Base-by-base conservation (phyloP, 176 grass and related monocot genomes). In the Oryza coarctata region DNA sequence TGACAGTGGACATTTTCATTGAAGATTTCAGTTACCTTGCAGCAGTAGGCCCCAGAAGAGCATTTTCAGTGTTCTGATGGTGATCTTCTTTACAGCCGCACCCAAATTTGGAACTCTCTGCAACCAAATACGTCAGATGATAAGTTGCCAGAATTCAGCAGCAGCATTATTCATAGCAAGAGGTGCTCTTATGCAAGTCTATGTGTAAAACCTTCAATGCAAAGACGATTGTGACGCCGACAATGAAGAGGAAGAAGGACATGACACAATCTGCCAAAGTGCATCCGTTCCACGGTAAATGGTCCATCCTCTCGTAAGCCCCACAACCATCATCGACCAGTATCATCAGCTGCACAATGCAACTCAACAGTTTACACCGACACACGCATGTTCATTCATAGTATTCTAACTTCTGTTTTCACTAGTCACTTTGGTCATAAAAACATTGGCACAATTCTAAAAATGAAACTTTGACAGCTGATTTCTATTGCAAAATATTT, bases 171-270 rank as follows among this genome's bases (percentile, higher is more conserved):
- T 44, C 13, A 30, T 3, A 44, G 17, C 9, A 84, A 68, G 31
- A 55, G 32, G 31, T 57, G 27, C 40, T 33, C 67, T 26, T 70
- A 7, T 58, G 34, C 43, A n/a, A 38, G 10, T 45, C 12, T 29
- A 1, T 9, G 18, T 62, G n/a, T n/a, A n/a, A 8, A 10, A 95
- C 92, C 95, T 98, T 98, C 67, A 98, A 68, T 1, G 95, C 94
- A 6, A 98, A 94, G 41, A 93, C 92, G 13, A 98, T 98, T 0
- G 96, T 89, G 12, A 98, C 84, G 35, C 95, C 92, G 13, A 98
- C 90, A 34, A 98, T 95, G 79, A 98, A 98, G 76, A 98, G 93
- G 75, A 98, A 98, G 88, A 98, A 98, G 0, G 93, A 92, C 95
- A 98, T 90, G 70, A 98, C 95, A 41, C 95, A 95, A 68, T 98